Conservation (phyloP, 305 asterid species). For the Fraxinus velutina region DNA sequence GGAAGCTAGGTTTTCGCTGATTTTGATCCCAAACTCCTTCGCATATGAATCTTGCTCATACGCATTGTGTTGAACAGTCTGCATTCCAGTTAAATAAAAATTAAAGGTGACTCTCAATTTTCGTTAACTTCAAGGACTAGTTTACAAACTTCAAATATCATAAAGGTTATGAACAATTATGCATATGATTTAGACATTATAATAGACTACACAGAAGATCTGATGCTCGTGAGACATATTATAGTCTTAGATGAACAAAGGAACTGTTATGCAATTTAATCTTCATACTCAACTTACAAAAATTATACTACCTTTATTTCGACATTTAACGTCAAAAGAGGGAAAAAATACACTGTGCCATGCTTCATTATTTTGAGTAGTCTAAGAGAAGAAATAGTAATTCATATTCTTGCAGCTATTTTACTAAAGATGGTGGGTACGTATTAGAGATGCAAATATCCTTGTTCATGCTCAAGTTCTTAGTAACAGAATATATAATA, state of each 20-base stretch:
- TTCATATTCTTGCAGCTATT: background rate
- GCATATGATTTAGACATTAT: background rate
- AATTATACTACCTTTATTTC: background rate
- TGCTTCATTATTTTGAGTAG: background rate
- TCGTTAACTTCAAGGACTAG: background rate
- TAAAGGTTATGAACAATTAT: background rate
- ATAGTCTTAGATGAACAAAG: background rate
- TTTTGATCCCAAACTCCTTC: conserved; percentile 82
- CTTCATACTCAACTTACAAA: background rate
- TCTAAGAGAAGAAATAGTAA: background rate
- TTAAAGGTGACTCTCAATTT: background rate
- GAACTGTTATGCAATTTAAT: background rate
- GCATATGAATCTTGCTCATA: conserved; percentile 93
- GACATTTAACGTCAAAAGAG: background rate
- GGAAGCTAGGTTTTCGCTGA: conserved; percentile 71
- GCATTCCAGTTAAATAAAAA: conserved; percentile 17
- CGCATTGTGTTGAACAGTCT: conserved; percentile 86
- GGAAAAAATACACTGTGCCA: background rate
- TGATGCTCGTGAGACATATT: background rate
- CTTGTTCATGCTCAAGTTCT: background rate
- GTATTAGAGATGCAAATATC: background rate
- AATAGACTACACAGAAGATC: background rate
- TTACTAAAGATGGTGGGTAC: background rate
- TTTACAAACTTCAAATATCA: background rate
- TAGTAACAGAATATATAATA: background rate